These are phyloP conservation scores for Cytospora paraplurivora DNA, from an alignment of 2,329 filamentous ascomycete genomes.

Conservation along the genomic window DNA sequence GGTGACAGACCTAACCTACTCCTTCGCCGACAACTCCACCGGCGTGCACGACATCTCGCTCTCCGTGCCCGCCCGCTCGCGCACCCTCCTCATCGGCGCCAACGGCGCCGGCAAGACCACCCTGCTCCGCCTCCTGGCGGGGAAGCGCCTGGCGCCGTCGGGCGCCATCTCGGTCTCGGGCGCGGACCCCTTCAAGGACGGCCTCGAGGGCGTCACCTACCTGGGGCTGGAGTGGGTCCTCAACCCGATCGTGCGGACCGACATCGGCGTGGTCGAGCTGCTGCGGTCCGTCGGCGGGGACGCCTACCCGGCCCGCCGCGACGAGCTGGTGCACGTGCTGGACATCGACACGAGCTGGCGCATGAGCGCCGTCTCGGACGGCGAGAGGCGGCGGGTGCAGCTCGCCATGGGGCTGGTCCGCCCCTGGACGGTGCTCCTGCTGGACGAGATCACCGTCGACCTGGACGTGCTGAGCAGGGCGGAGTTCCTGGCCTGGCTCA, in stretches of 20 bases:
- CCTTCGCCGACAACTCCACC: constrained; percentile 81
- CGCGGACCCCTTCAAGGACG: constrained; percentile 87
- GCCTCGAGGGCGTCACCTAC: constrained; percentile 93
- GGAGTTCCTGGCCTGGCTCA: constrained; percentile 84
- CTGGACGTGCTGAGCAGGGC: constrained; percentile 83
- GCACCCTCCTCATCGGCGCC: constrained; percentile 90
- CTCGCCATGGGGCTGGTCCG: constrained; percentile 92
- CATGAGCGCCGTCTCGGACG: constrained; percentile 94
- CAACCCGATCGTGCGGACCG: constrained; percentile 92
- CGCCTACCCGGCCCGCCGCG: constrained; percentile 76
- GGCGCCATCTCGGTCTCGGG: constrained; percentile 76
- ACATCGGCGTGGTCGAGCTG: constrained; percentile 88
- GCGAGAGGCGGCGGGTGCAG: constrained; percentile 88
- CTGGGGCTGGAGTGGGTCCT: constrained; percentile 97
- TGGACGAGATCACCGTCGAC: constrained; percentile 98
- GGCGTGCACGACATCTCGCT: constrained; percentile 76
- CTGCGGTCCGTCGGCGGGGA: constrained; percentile 85
- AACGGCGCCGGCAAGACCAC: constrained; percentile 98
- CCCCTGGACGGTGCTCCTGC: constrained; percentile 86
- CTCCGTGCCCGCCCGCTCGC: constrained; percentile 76
- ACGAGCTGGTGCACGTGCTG: constrained; percentile 84
- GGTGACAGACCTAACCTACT: constrained; percentile 79
- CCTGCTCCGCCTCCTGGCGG: constrained; percentile 87
- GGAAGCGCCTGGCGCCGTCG: constrained; percentile 86
- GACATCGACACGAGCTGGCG: constrained; percentile 93